These are phyloP conservation scores for Liriodendron chinense DNA, from an alignment of 164 flowering plant species.

Conservation along the genomic window DNA sequence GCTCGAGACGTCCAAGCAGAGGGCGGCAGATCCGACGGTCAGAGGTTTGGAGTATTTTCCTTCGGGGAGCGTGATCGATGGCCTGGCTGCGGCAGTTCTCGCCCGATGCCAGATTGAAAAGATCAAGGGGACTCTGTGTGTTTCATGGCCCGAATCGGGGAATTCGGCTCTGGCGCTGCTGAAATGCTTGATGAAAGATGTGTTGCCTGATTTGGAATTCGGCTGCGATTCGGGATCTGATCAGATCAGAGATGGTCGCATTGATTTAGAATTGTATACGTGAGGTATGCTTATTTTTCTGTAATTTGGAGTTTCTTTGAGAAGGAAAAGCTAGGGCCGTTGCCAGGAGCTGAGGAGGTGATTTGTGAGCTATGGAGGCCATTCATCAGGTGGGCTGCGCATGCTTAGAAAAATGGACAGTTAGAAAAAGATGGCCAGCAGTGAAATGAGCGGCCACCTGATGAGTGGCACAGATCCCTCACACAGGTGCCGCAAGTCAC, in stretches of 20 bases:
- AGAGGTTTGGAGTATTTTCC: constrained; percentile 12
- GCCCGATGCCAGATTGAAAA: constrained; percentile 14
- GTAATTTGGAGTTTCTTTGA: too few relatives aligned
- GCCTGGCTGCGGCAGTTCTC: constrained; percentile 14
- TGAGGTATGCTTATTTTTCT: not conserved
- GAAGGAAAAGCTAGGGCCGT: too few relatives aligned
- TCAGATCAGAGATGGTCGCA: constrained; percentile 5
- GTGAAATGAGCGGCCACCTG: too few relatives aligned
- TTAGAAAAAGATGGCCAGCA: too few relatives aligned
- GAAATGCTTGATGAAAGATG: constrained; percentile 6
- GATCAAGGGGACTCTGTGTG: constrained; percentile 13
- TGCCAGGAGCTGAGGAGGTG: too few relatives aligned
- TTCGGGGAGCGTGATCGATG: constrained; percentile 20
- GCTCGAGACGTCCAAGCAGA: constrained; percentile 23
- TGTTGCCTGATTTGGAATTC: not conserved
- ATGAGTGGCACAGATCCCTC: too few relatives aligned
- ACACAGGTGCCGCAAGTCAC: too few relatives aligned
- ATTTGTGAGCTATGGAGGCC: too few relatives aligned
- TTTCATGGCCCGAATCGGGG: constrained; percentile 17
- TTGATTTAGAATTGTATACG: constrained; percentile 13
- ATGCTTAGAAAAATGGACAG: too few relatives aligned
- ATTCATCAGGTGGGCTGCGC: too few relatives aligned
- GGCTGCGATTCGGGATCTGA: not conserved
- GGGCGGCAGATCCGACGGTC: constrained; percentile 1
- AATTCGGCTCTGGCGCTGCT: constrained; percentile 9